phyloP scores from a whole-genome alignment of 208 protist genomes.

The Trypanosoma melophagium region DNA sequence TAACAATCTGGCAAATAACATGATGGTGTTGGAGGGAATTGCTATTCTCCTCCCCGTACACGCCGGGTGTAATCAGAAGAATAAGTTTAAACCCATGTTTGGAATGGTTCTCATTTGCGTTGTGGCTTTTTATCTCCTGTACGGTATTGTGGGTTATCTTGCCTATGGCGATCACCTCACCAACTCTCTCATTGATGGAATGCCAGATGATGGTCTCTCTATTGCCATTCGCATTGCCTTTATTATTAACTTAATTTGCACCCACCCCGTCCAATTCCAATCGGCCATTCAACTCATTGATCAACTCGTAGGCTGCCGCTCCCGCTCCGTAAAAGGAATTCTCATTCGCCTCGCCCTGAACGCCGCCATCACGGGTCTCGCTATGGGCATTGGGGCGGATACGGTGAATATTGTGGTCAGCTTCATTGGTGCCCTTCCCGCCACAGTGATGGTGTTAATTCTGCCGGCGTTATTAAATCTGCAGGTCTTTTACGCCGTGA shows the following conservation, averaged over 20 bases:
- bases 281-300: constrained; percentile 31
- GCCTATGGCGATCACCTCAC: constrained; percentile 19
- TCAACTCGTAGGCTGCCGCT: neutral
- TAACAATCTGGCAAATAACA: constrained; percentile 20
- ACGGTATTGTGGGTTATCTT: constrained; percentile 32
- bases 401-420: constrained; percentile 66
- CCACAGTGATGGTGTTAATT: constrained; percentile 66
- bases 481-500: constrained; percentile 53
- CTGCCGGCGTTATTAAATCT: constrained; percentile 49
- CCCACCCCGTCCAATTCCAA: constrained; percentile 36
- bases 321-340: constrained; percentile 45
- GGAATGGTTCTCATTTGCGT: constrained; percentile 10
- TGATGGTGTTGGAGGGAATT: constrained; percentile 33
- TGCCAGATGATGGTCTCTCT: constrained; percentile 13
- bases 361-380: constrained; percentile 52
- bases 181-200: constrained; percentile 16
- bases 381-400: constrained; percentile 46
- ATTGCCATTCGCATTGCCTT: constrained; percentile 22
- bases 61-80: constrained; percentile 22
- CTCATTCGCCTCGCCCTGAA: constrained; percentile 62
- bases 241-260: constrained; percentile 27
- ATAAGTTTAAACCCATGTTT: constrained; percentile 17
- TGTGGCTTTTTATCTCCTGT: constrained; percentile 21
- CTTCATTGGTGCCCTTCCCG: constrained; percentile 67
- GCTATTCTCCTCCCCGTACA: constrained; percentile 32